Evolutionary conservation across 805 yeast species (phyloP).

Genomic region (Ogataea salicorniae): DNA sequence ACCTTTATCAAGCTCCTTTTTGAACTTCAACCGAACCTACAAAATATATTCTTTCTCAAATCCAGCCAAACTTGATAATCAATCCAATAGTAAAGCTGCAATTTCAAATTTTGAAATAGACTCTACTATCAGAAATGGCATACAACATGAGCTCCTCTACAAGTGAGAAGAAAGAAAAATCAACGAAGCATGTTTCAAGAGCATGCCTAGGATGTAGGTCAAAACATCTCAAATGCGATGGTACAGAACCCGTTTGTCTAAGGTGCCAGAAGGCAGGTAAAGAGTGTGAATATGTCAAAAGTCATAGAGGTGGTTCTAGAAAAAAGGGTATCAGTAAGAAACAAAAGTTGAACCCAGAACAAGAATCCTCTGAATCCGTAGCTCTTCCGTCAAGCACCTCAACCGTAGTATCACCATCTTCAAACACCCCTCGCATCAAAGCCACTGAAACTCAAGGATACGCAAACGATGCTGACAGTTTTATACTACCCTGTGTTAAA

Average conservation of each 20-base stretch:
- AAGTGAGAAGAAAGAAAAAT: conserved; percentile 3
- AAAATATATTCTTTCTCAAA: no score
- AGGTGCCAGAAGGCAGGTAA: conserved; percentile 34
- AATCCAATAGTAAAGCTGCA: no score
- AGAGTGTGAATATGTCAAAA: conserved; percentile 44
- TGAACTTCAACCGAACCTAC: no score
- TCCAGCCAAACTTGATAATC: no score
- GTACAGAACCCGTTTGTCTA: conserved; percentile 39
- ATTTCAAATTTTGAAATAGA: no score
- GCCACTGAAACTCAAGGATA: no score
- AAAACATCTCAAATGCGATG: conserved; percentile 48
- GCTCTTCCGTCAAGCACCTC: not conserved
- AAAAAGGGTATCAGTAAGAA: conserved; percentile 40
- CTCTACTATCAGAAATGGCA: no score
- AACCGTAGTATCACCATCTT: not conserved
- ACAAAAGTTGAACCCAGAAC: conserved; percentile 5
- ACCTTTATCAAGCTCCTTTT: no score
- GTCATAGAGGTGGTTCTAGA: conserved; percentile 50
- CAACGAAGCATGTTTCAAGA: conserved; percentile 36
- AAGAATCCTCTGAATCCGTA: not conserved
- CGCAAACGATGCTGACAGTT: conserved; percentile 9
- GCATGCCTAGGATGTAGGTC: conserved; percentile 51
- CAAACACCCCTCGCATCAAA: not conserved
- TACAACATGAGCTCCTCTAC: not conserved
- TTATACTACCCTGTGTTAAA: conserved; percentile 28